Conservation (phyloP, 2,329 filamentous ascomycete species). For the Trichoderma sp. region DNA sequence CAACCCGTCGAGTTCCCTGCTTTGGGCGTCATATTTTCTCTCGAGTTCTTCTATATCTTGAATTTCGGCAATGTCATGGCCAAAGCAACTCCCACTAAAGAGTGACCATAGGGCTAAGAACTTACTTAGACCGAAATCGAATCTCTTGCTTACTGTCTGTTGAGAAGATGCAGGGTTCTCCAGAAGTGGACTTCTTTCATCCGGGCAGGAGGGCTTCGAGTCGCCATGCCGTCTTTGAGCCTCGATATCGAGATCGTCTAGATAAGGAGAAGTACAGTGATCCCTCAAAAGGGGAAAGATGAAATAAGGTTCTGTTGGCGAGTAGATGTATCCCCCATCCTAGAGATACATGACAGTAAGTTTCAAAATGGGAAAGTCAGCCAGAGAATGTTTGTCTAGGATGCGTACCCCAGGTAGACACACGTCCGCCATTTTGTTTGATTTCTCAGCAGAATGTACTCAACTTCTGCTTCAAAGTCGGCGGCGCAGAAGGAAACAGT, state of each 20-base stretch:
- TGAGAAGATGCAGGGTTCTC: background rate
- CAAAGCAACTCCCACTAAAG: background rate
- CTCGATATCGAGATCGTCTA: background rate
- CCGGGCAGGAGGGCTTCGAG: fast-evolving
- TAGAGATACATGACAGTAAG: background rate
- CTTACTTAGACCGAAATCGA: background rate
- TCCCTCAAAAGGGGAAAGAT: background rate
- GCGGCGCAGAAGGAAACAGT: background rate
- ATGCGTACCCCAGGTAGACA: background rate
- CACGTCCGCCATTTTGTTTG: background rate
- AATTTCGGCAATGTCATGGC: background rate
- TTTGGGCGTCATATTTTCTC: background rate
- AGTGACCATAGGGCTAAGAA: background rate
- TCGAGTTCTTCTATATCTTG: background rate
- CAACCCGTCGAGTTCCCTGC: background rate
- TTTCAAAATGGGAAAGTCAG: background rate
- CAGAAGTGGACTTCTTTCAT: background rate
- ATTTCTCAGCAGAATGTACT: background rate
- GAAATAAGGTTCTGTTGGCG: background rate
- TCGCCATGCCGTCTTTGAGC: background rate
- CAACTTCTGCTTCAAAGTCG: background rate
- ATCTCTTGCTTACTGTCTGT: background rate
- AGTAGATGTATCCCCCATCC: background rate
- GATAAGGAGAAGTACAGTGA: background rate
- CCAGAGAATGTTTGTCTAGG: background rate